These are phyloP conservation scores for Auricularia sp. DNA, from an alignment of 768 basidiomycete species.

Conservation along the genomic window DNA sequence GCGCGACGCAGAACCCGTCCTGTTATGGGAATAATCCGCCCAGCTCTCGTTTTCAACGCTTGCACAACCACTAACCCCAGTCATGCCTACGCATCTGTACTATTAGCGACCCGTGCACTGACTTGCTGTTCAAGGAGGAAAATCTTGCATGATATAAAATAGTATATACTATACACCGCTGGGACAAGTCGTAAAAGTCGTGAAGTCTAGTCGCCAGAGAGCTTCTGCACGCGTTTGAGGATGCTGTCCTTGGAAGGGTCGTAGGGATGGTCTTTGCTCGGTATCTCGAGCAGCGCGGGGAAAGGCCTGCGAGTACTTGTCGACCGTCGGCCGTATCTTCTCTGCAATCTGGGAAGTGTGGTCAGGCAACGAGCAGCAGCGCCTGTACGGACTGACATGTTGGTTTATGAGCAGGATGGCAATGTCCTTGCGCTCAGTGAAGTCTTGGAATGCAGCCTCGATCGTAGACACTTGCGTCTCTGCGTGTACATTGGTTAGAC, in stretches of 20 bases:
- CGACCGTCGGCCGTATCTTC: conserved; percentile 90
- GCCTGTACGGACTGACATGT: conserved; percentile 50
- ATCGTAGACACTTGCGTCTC: conserved; percentile 88
- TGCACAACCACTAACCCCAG: too few relatives aligned
- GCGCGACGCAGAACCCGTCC: conserved; percentile 58
- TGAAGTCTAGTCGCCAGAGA: conserved; percentile 70
- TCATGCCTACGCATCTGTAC: background rate
- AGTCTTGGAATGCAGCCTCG: conserved; percentile 88
- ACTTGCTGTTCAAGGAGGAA: background rate
- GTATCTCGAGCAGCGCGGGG: conserved; percentile 94
- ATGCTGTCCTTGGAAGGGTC: conserved; percentile 95
- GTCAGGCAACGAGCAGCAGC: background rate
- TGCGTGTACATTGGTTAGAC: conserved; percentile 20
- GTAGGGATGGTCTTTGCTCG: conserved; percentile 97
- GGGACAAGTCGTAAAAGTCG: background rate
- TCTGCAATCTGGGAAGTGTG: conserved; percentile 70
- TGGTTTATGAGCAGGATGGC: conserved; percentile 98
- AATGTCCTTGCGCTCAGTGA: conserved; percentile 87
- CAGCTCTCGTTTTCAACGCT: background rate
- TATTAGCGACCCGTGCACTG: background rate
- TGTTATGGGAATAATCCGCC: conserved; percentile 37
- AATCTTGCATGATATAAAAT: background rate
- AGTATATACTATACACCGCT: background rate
- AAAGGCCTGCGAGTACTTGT: conserved; percentile 95
- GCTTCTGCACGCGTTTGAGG: conserved; percentile 91